These are phyloP conservation scores for Theileria luwenshuni DNA, from an alignment of 169 alveolate species.

Conservation along the genomic window DNA sequence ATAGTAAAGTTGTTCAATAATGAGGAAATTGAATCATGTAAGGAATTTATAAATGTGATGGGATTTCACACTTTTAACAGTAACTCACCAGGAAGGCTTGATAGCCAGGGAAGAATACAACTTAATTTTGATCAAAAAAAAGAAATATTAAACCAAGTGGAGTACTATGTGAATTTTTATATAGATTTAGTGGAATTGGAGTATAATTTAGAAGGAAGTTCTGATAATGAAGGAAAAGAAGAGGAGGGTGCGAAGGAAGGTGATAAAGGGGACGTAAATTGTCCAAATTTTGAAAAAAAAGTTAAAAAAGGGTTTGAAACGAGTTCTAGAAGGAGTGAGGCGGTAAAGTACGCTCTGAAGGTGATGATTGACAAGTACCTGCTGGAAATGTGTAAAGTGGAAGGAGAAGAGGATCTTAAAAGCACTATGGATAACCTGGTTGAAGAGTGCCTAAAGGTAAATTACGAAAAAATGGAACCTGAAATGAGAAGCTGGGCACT, in stretches of 20 bases:
- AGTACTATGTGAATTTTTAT: background rate
- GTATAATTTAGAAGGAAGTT: background rate
- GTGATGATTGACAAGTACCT: slow-evolving; percentile 19
- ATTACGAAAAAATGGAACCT: background rate
- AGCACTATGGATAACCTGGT: background rate
- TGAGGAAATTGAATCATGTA: background rate
- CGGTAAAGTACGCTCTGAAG: background rate
- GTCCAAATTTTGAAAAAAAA: background rate
- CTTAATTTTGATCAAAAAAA: slow-evolving; percentile 4
- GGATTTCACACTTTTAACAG: slow-evolving; percentile 20
- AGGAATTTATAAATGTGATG: slow-evolving; percentile 1
- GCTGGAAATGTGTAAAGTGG: slow-evolving; percentile 2
- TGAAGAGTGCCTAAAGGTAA: background rate
- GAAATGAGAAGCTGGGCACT: background rate
- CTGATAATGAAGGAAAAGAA: background rate
- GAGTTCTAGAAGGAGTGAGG: background rate
- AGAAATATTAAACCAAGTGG: background rate
- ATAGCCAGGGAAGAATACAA: slow-evolving; percentile 12
- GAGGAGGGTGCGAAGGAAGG: background rate
- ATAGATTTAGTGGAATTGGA: background rate
- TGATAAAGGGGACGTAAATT: too few species aligned
- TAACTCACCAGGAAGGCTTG: background rate
- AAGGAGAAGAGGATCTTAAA: background rate
- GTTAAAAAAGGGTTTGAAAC: background rate
- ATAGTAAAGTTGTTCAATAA: background rate